Conservation (phyloP, 108 stramenopile species). For the Fragilariopsis cylindrus region DNA sequence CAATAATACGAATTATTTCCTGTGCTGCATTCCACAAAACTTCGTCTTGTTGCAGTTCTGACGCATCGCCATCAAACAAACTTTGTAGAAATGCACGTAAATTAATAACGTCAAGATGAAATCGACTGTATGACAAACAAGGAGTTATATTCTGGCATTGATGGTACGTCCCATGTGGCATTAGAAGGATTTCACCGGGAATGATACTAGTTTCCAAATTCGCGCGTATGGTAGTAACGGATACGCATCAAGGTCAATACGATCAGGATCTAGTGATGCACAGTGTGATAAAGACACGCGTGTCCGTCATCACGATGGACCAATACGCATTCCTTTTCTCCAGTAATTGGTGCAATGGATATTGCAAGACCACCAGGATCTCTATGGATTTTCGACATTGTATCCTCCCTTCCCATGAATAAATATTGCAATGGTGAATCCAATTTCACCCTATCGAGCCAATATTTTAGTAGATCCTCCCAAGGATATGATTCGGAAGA, state of each 20-base stretch:
- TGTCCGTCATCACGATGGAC: constrained; percentile 71
- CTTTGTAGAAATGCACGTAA: constrained; percentile 61
- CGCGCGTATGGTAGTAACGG: constrained; percentile 67
- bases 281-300: constrained; percentile 59
- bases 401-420: constrained; percentile 77
- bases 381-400: constrained; percentile 65
- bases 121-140: constrained; percentile 72
- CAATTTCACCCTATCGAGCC: constrained; percentile 64
- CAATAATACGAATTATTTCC: constrained; percentile 54
- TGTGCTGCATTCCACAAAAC: constrained; percentile 71
- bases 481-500: constrained; percentile 65
- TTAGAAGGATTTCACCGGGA: constrained; percentile 85
- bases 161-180: constrained; percentile 86
- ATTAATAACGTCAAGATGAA: constrained; percentile 79
- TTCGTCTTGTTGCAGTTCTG: constrained; percentile 74
- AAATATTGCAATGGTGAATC: constrained; percentile 78
- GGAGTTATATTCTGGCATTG: constrained; percentile 78
- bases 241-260: constrained; percentile 53
- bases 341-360: constrained; percentile 78
- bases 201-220: constrained; percentile 56
- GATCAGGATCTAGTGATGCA: constrained; percentile 49
- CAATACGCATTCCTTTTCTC: constrained; percentile 77
- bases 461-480: constrained; percentile 76
- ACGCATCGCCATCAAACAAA: constrained; percentile 63
- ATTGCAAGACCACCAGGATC: constrained; percentile 80